Evolutionary conservation across 2,329 filamentous ascomycete genomes (phyloP), one percentile per base, ranked within the genome.

Genomic region (Colletotrichum musicola): DNA sequence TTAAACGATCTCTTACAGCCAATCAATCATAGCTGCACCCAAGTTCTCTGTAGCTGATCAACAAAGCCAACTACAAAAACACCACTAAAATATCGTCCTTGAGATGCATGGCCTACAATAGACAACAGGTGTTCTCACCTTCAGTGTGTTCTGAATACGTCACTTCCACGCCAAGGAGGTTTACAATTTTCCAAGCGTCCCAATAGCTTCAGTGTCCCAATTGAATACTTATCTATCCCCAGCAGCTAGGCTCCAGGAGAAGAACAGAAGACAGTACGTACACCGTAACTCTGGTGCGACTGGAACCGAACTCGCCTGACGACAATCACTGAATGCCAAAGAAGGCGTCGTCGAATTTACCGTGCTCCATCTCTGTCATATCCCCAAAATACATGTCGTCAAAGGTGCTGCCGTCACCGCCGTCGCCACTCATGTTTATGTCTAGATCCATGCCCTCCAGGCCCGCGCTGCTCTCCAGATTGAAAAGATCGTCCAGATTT

Each of bases 381-480:
- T 78, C 79, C 59, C 79, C 78, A 20, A 83, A 84, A 70, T 82
- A 87, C 67, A 88, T 76, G 68, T 87, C 83, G 68, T 88, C 83
- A 70, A 88, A 88, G 30, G 82, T 83, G 46, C 77, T 81, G 71
- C 79, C 77, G 61, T 80, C 76, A 50, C 78, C 78, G 14, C 76
- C 78, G n/a, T 68, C 62, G 10, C 75, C 77, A 1, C 75, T 73
- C 3, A 74, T 75, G 18, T 78, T 81, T 16, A 82, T 74, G 57
- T 80, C 78, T 64, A 83, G 81, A 62, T 81, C 77, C 71, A 83
- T 80, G 16, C 75, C 81, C 64, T 83, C 81, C 54, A 75, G 75
- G 55, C 46, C 51, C n/a, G 67, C 57, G 47, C 76, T 79, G 6
- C 77, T 79, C 27, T 81, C 81, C n/a, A 86, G 77, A 54, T 81